Base-by-base conservation (phyloP, 306 rosid species). In the Vigna angularis region DNA sequence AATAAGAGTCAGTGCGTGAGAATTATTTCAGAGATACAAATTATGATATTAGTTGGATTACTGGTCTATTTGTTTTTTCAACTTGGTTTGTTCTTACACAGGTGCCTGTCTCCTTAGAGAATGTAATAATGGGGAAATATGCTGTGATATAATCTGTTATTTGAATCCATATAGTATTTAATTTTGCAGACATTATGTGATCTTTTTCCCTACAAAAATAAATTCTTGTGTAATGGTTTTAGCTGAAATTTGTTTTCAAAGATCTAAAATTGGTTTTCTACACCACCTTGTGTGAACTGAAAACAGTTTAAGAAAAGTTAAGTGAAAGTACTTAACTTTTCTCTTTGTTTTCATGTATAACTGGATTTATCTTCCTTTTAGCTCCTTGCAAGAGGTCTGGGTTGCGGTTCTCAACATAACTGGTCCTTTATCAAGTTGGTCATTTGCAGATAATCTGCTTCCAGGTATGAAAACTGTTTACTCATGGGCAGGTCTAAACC, bases 401-500 rank as follows among this genome's bases (percentile, higher is more conserved):
- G 98, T 89, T 79, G 71, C 98, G 1, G 98, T 90, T 83, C 88
- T 95, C 53, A 95, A 95, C 78, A 88, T 95, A 76, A 95, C 99
- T 7, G 99, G 99, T 74, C 99, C 98, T 66, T 87, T 95, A 90
- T 91, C 97, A n/a, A 83, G 85, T 82, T 95, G 99, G 99, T 95
- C 99, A 76, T 92, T 95, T 85, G 97, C 98, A 55, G 97, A 93
- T 66, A 86, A 88, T 48, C 68, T 55, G 74, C 89, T 94, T 79
- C 90, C 97, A 84, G 98, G 98, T 92, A 79, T 51, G 51, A 70
- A 68, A 86, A 59, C 13, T 26, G 11, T 32, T 63, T 68, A 79
- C 13, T 59, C 24, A 61, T 26, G 64, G 18, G 44, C 4, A 10
- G 18, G 44, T 9, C 20, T 8, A 59, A 15, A 59, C 24, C 13